Evolutionary conservation across 148 eudicot species (phyloP).

Genomic region (Vaccinium vitisidaea): DNA sequence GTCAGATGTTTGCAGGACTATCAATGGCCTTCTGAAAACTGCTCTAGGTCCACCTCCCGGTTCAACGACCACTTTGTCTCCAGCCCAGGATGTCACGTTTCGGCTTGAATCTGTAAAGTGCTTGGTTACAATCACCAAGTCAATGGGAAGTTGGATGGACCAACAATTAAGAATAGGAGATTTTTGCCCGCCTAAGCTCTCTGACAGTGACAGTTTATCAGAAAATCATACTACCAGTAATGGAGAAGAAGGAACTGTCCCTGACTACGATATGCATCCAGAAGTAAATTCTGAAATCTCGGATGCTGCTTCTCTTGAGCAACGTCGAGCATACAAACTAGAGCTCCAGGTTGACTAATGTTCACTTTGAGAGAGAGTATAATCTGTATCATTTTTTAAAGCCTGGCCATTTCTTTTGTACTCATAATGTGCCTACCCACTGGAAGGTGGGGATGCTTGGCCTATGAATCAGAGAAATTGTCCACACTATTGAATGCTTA

Average conservation of each 20-base stretch:
- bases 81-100: slow-evolving; percentile 84
- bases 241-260: slow-evolving; percentile 62
- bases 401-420: slow-evolving; percentile 5
- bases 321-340: slow-evolving; percentile 85
- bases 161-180: slow-evolving; percentile 80
- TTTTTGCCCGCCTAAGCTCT: slow-evolving; percentile 34
- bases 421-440: background rate
- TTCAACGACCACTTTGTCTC: slow-evolving; percentile 78
- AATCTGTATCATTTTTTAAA: background rate
- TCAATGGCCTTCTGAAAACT: slow-evolving; percentile 95
- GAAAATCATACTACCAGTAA: slow-evolving; percentile 39
- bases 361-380: background rate
- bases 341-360: slow-evolving; percentile 71
- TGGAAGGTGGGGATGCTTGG: background rate
- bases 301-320: slow-evolving; percentile 89
- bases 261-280: slow-evolving; percentile 68
- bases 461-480: background rate
- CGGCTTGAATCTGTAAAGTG: slow-evolving; percentile 91
- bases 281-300: slow-evolving; percentile 75
- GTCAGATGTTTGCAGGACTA: slow-evolving; percentile 97
- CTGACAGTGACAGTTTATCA: slow-evolving; percentile 48
- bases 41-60: slow-evolving; percentile 98
- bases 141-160: slow-evolving; percentile 98
- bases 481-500: background rate
- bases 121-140: slow-evolving; percentile 75